These are phyloP conservation scores for Saccharomycopsis sp. DNA, from an alignment of 805 yeast genomes.

Conservation along the genomic window DNA sequence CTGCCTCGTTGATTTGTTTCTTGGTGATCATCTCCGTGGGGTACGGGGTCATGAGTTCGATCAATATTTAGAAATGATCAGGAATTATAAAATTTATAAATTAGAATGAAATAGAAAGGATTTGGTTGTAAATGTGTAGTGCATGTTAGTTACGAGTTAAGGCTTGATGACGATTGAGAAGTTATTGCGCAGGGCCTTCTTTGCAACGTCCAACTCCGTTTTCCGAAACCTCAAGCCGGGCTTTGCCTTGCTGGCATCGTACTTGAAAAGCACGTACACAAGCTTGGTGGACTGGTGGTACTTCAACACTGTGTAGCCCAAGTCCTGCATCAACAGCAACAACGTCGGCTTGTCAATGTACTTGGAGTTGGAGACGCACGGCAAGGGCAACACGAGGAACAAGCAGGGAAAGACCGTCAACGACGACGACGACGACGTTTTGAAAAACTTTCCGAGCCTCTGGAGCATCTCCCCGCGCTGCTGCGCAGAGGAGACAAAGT, in stretches of 20 bases:
- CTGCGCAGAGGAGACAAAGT: slow-evolving; percentile 69
- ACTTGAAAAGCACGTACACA: slow-evolving; percentile 59
- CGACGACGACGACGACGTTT: slow-evolving; percentile 11
- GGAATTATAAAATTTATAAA: too few species aligned
- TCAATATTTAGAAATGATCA: too few species aligned
- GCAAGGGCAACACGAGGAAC: slow-evolving; percentile 80
- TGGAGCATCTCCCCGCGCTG: slow-evolving; percentile 72
- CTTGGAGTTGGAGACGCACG: slow-evolving; percentile 77
- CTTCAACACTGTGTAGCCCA: slow-evolving; percentile 49
- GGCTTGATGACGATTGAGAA: too few species aligned
- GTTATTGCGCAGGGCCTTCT: slow-evolving; percentile 14
- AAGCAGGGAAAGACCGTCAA: slow-evolving; percentile 31
- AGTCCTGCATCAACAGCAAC: slow-evolving; percentile 38
- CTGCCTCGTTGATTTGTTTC: slow-evolving; percentile 72
- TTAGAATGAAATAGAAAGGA: too few species aligned
- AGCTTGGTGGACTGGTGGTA: slow-evolving; percentile 60
- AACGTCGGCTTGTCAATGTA: slow-evolving; percentile 47
- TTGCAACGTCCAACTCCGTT: slow-evolving; percentile 10
- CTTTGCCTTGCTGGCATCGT: slow-evolving; percentile 29
- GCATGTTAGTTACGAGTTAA: too few species aligned
- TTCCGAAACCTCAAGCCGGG: slow-evolving; percentile 8
- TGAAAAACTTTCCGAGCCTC: slow-evolving; percentile 49
- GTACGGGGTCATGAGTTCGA: slow-evolving; percentile 57
- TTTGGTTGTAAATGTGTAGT: too few species aligned
- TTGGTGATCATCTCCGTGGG: slow-evolving; percentile 69